Evolutionary conservation across 129 eudicot species (phyloP).

Genomic region (Ambrosia trifida): DNA sequence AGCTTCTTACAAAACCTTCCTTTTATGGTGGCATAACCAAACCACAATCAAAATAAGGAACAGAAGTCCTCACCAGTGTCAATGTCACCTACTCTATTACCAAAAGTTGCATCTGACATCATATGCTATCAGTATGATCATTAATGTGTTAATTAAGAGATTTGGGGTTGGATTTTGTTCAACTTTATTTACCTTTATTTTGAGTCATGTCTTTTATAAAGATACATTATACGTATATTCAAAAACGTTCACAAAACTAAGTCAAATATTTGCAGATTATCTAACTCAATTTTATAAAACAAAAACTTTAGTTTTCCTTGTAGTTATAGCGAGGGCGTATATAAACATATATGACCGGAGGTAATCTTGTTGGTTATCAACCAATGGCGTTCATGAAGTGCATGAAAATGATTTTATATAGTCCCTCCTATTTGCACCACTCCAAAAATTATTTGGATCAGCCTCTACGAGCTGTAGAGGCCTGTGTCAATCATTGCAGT

Average conservation of each 20-base stretch:
- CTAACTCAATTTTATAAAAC: not conserved
- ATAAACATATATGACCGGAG: not conserved
- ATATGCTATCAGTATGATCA: not conserved
- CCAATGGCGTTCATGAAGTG: too few species aligned
- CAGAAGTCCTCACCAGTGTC: slow-evolving; percentile 31
- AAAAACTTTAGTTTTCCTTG: not conserved
- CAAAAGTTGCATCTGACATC: slow-evolving; percentile 18
- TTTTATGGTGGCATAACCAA: slow-evolving; percentile 20
- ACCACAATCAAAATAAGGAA: slow-evolving; percentile 27
- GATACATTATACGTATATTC: not conserved
- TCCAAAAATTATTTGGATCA: too few species aligned
- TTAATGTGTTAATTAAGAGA: not conserved
- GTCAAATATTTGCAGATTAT: not conserved
- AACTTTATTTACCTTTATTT: not conserved
- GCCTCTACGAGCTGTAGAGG: too few species aligned
- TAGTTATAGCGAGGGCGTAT: not conserved
- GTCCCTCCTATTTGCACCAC: too few species aligned
- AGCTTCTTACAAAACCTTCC: slow-evolving; percentile 36
- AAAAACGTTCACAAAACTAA: not conserved
- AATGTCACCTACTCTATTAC: slow-evolving; percentile 28
- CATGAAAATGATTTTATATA: too few species aligned
- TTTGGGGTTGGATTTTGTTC: slow-evolving; percentile 13
- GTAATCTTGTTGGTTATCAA: not conserved
- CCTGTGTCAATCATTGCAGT: too few species aligned
- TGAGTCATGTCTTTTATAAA: not conserved